A percentile compares a stretch with the other conserved stretches of the same genome.
These are phyloP conservation scores for Penicillium salamii DNA, from an alignment of 495 filamentous ascomycete genomes.

Conservation along the genomic window DNA sequence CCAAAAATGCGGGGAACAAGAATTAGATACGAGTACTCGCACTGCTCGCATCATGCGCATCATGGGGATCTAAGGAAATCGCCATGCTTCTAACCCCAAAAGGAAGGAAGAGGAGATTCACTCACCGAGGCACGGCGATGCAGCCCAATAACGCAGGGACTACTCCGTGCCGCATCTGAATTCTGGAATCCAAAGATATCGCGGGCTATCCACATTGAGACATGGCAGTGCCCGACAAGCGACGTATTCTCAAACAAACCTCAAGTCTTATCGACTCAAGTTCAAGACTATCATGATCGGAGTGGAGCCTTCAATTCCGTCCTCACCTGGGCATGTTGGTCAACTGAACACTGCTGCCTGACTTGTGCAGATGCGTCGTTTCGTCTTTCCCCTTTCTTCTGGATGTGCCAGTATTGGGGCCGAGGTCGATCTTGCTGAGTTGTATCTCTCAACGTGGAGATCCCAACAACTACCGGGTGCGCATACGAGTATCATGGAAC, in stretches of 20 bases:
- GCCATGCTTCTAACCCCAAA: not conserved
- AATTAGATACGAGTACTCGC: no score
- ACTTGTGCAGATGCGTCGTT: constrained; percentile 6
- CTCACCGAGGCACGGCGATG: constrained; percentile 19
- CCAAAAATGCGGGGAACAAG: constrained; percentile 9
- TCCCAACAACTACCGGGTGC: no score
- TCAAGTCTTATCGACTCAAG: not conserved
- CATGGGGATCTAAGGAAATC: no score
- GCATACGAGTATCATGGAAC: no score
- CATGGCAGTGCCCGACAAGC: not conserved
- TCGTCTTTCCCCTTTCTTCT: constrained; percentile 2
- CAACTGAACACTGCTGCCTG: constrained; percentile 4
- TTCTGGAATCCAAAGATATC: not conserved
- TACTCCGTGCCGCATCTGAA: no score
- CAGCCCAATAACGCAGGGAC: constrained; percentile 12
- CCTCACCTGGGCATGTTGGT: no score
- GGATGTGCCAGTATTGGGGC: no score
- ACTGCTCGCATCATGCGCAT: no score
- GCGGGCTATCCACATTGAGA: not conserved
- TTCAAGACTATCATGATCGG: not conserved
- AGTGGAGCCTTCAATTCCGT: constrained; percentile 9
- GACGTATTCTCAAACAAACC: not conserved
- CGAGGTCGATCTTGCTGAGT: no score
- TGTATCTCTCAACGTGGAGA: no score
- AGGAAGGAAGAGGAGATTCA: constrained; percentile 20